Evolutionary conservation across 164 flowering plant genomes (phyloP).

Genomic region (Nymphaea thermarum): DNA sequence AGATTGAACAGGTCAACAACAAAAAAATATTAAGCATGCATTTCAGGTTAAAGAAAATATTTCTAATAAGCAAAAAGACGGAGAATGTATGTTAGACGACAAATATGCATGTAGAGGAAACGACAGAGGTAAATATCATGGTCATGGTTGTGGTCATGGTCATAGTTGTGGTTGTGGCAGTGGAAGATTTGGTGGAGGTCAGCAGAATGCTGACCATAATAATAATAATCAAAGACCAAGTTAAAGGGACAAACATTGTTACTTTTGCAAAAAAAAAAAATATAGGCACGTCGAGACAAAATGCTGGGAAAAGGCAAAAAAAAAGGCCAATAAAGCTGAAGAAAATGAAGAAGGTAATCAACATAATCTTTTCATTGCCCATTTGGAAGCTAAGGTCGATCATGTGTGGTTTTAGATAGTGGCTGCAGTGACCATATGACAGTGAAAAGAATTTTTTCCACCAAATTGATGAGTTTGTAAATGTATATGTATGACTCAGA

Average conservation of each 20-base stretch:
- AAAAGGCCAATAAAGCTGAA: background rate
- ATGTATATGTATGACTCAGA: background rate
- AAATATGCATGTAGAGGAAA: too few species aligned
- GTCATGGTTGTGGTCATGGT: too few species aligned
- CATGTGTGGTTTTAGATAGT: background rate
- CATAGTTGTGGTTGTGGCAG: background rate
- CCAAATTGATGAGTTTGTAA: background rate
- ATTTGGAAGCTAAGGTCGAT: background rate
- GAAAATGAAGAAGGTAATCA: background rate
- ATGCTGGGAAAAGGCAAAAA: background rate
- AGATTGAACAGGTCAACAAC: background rate
- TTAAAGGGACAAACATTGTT: background rate
- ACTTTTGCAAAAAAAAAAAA: background rate
- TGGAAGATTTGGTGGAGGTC: background rate
- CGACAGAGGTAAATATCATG: too few species aligned
- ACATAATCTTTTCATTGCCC: background rate
- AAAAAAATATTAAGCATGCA: background rate
- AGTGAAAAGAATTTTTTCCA: background rate
- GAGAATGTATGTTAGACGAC: background rate
- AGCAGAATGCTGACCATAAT: background rate
- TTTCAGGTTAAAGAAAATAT: background rate
- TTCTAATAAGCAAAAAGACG: background rate
- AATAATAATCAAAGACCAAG: background rate
- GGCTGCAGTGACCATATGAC: slow-evolving; percentile 1
- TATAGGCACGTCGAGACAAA: background rate